Conservation (phyloP, 2,329 filamentous ascomycete genomes). For the Colletotrichum sp. region DNA sequence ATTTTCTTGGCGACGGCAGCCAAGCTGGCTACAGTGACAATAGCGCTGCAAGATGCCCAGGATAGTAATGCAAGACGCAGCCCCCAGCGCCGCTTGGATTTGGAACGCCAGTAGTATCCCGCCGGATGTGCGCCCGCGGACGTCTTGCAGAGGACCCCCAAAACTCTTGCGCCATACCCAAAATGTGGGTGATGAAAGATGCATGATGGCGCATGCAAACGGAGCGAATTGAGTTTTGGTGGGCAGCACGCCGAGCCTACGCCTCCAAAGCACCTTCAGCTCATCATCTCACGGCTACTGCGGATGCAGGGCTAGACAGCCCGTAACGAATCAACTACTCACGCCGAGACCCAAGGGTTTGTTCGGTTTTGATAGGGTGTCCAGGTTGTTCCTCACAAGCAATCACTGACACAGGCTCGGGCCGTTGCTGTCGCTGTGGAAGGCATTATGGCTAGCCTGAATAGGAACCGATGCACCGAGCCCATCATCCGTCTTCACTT, state of each 20-base stretch:
- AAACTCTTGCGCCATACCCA: background rate
- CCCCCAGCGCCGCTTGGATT: background rate
- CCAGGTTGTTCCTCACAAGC: background rate
- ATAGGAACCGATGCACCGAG: background rate
- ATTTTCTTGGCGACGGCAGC: background rate
- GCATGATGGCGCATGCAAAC: background rate
- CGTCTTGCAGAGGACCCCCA: background rate
- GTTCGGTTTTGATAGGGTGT: background rate
- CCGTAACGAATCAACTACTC: background rate
- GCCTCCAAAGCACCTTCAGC: background rate
- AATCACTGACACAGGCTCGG: background rate
- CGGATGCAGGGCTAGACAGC: background rate
- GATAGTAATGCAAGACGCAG: background rate
- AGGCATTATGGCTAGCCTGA: background rate
- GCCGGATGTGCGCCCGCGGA: background rate
- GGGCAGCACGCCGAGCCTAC: background rate
- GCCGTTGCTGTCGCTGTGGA: background rate
- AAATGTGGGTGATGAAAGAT: background rate
- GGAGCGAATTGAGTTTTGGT: background rate
- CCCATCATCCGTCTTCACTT: background rate
- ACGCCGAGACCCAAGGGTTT: background rate
- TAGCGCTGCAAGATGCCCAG: background rate
- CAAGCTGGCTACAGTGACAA: background rate
- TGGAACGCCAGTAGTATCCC: background rate
- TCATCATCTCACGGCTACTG: background rate